These are phyloP conservation scores for Pichia terricola DNA, from an alignment of 1,139 yeast genomes.

Conservation along the genomic window DNA sequence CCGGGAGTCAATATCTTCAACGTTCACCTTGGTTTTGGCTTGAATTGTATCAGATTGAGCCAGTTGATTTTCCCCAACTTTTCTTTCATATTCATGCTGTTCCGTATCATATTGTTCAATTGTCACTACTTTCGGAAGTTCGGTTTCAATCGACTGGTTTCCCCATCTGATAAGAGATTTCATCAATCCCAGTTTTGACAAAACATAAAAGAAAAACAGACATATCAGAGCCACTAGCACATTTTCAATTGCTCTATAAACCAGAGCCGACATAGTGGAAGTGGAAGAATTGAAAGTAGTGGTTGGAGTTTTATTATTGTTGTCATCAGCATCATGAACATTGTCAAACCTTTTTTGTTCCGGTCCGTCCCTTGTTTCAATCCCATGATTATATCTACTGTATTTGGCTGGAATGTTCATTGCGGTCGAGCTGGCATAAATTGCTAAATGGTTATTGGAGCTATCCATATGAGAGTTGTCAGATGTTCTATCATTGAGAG, in stretches of 20 bases:
- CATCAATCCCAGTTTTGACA: slow-evolving; percentile 24
- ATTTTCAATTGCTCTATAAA: slow-evolving; percentile 30
- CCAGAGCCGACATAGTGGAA: slow-evolving; percentile 12
- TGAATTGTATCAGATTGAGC: not conserved
- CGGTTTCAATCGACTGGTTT: not conserved
- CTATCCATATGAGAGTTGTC: not conserved
- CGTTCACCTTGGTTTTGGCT: not conserved
- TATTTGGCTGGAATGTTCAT: slow-evolving; percentile 7
- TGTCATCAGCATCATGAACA: not conserved
- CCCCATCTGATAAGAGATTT: not conserved
- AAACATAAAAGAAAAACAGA: slow-evolving; percentile 14
- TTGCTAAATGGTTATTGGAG: slow-evolving; percentile 12
- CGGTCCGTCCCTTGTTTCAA: no score
- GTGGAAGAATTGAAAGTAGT: slow-evolving; percentile 12
- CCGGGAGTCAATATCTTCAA: not conserved
- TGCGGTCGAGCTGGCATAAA: slow-evolving; percentile 22
- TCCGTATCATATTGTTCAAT: not conserved
- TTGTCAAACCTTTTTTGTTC: no score
- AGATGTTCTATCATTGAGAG: slow-evolving; percentile 2
- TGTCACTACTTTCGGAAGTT: not conserved
- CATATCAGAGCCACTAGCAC: slow-evolving; percentile 26
- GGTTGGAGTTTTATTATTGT: slow-evolving; percentile 9
- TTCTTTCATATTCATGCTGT: no score
- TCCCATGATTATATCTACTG: not conserved
- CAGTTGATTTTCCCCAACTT: no score